A percentile compares a stretch with the other conserved stretches of the same genome.
phyloP scores from a whole-genome alignment of 176 grass and related monocot genomes.

The Panicum miliaceum region DNA sequence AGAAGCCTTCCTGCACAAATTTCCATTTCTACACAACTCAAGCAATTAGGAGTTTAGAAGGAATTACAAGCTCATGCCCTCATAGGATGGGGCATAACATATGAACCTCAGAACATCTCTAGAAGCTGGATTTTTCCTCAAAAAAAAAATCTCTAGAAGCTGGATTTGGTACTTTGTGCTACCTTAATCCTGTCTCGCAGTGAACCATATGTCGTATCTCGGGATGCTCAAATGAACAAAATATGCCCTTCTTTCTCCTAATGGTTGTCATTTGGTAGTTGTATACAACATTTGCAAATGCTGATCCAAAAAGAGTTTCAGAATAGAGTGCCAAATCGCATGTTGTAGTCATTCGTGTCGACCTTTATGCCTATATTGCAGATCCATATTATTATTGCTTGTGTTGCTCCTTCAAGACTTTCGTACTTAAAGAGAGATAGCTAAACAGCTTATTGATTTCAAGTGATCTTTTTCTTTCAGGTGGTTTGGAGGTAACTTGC shows the following conservation, averaged over 20 bases:
- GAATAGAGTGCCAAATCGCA: not conserved
- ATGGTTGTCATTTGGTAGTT: not conserved
- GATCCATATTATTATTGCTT: not conserved
- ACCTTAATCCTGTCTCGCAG: not conserved
- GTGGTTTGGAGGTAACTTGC: not conserved
- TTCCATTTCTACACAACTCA: conserved; percentile 30
- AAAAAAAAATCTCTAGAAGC: conserved; percentile 1
- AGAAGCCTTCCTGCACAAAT: not conserved
- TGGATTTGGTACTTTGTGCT: conserved; percentile 16
- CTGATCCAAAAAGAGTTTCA: not conserved
- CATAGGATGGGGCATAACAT: not conserved
- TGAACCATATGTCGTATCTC: conserved; percentile 1
- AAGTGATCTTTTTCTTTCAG: conserved; percentile 35
- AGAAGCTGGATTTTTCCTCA: conserved; percentile 9
- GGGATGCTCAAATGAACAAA: conserved; percentile 11
- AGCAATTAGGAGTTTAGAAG: not conserved
- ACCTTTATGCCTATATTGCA: not conserved
- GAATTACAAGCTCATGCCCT: not conserved
- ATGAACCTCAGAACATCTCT: not conserved
- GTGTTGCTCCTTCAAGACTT: conserved; percentile 7
- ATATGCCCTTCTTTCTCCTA: not conserved
- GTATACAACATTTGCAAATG: not conserved
- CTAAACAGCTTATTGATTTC: conserved; percentile 27
- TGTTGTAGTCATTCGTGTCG: not conserved
- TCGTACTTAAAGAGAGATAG: conserved; percentile 4